Evolutionary conservation across 805 yeast genomes (phyloP), one percentile per base, ranked within the genome.

Genomic region (Saccharomycopsis sp.): DNA sequence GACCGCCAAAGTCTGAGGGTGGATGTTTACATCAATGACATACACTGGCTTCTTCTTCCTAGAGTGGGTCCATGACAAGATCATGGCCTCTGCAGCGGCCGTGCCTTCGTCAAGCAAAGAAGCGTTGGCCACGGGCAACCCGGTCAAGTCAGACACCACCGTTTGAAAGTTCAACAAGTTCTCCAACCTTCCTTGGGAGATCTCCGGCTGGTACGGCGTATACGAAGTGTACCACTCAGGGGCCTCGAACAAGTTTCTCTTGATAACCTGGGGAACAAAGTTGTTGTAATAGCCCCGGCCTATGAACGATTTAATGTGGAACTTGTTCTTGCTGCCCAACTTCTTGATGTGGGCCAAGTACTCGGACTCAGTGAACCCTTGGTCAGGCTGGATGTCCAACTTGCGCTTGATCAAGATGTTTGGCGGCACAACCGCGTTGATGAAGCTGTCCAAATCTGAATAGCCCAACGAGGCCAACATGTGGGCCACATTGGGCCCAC

Each of bases 151-250:
- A 21, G 87, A 63, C 12, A 92, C 69, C 55, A 89, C 68, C n/a
- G 98, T 92, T 64, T 92, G 98, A 64, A 73, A 92, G 62, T 92
- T 92, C 48, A 92, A 66, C 48, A 92, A 66, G 17, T 92, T 77
- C 63, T 89, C 95, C 53, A 92, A 70, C 53, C 98, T 77, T 41
- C 98, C 98, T 63, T 92, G 98, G 1, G 96, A 82, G 44, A 92
- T 88, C 60, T 92, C 98, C 1, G 98, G 96, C 65, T 92, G 98
- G 61, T 92, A 92, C 26, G 98, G 98, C 18, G 98, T 92, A 60
- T 92, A 92, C 1, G 96, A 86, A 16, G 98, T 92, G 68, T 92
- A 92, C 98, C 98, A 92, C 57, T 87, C 95, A 4, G 98, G 98
- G 47, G 80, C 76, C 61, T 92, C 98, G 43, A 92, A 65, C 44